phyloP scores from a whole-genome alignment of 2,329 filamentous ascomycete species.

The Xylaria sp. region DNA sequence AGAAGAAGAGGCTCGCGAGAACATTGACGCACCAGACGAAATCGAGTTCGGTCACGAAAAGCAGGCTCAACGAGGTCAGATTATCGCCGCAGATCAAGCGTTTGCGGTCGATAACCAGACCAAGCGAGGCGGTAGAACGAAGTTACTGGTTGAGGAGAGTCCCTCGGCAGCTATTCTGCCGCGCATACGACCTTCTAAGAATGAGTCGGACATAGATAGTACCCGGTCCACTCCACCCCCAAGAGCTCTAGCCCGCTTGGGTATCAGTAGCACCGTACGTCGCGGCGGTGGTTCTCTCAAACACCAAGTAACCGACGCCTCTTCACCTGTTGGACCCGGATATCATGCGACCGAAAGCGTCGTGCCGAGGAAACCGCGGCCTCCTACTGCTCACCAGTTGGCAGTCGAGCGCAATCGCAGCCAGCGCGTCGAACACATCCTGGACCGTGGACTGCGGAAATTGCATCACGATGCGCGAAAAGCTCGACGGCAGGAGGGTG shows the following conservation, averaged over 20 bases:
- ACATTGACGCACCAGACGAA: conserved; percentile 60
- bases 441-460: conserved; percentile 66
- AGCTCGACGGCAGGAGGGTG: conserved; percentile 57
- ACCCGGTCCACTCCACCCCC: conserved; percentile 49
- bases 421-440: conserved; percentile 74
- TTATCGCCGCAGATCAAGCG: conserved; percentile 69
- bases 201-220: conserved; percentile 52
- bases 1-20: conserved; percentile 63
- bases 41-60: conserved; percentile 43
- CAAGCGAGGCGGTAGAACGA: conserved; percentile 44
- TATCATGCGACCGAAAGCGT: conserved; percentile 48
- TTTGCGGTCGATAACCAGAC: conserved; percentile 58
- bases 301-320: conserved; percentile 56
- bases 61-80: conserved; percentile 67
- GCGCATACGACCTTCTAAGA: conserved; percentile 57
- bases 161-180: conserved; percentile 53
- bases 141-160: conserved; percentile 45
- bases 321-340: conserved; percentile 52
- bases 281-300: conserved; percentile 48
- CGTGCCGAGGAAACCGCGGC: conserved; percentile 60
- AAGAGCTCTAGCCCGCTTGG: conserved; percentile 35
- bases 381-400: conserved; percentile 74
- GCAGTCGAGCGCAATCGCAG: conserved; percentile 74
- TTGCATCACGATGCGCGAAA: conserved; percentile 61
- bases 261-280: conserved; percentile 35